Conservation (phyloP, 2,329 filamentous ascomycete genomes). For the Trichoderma semiorbis region DNA sequence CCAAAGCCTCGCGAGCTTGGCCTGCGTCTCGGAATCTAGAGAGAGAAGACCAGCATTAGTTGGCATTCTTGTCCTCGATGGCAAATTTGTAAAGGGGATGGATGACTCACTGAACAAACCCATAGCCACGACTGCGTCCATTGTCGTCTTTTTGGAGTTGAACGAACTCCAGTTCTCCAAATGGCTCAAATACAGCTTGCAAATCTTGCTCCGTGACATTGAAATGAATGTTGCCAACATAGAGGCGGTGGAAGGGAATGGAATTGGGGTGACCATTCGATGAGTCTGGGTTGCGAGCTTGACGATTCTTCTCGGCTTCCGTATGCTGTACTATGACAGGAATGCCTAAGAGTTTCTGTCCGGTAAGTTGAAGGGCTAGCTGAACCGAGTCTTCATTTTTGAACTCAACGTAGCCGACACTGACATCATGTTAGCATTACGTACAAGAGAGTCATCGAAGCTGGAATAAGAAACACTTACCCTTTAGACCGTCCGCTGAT, state of each 20-base stretch:
- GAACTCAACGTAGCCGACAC: conserved; percentile 99
- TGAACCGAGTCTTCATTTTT: conserved; percentile 91
- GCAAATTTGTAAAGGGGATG: neutral
- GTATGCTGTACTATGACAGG: conserved; percentile 98
- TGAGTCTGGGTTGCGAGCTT: conserved; percentile 77
- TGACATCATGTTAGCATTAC: conserved; percentile 44
- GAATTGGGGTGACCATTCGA: conserved; percentile 69
- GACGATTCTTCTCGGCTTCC: conserved; percentile 98
- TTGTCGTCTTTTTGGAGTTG: conserved; percentile 95
- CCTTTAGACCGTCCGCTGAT: conserved; percentile 97
- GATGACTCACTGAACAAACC: conserved; percentile 91
- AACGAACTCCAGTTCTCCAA: conserved; percentile 95
- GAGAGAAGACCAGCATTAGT: conserved; percentile 33
- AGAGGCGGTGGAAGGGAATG: conserved; percentile 94
- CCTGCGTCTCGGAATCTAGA: conserved; percentile 80
- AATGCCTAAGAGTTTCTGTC: conserved; percentile 96
- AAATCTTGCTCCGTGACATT: conserved; percentile 96
- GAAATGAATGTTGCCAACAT: conserved; percentile 99
- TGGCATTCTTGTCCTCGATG: neutral
- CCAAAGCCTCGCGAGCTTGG: conserved; percentile 88
- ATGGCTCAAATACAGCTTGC: conserved; percentile 94
- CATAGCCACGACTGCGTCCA: conserved; percentile 88
- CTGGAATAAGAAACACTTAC: conserved; percentile 51
- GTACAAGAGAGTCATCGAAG: neutral
- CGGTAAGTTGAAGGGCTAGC: conserved; percentile 94